Base-by-base conservation (phyloP, 1,284 basidiomycete genomes). In the Ceratobasidium sp. region DNA sequence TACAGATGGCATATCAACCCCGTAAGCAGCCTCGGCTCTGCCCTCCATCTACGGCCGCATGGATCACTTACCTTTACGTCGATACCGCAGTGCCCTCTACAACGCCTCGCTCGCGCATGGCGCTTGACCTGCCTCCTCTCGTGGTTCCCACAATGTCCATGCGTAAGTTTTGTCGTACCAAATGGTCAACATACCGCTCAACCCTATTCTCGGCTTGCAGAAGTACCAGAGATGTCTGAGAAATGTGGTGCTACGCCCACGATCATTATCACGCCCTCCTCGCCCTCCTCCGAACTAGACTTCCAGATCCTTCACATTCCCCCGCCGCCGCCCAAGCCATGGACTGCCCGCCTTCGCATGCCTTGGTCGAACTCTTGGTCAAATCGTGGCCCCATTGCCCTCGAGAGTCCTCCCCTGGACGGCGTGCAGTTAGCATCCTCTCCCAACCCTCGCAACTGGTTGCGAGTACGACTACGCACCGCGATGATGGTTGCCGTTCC, bases 251-350 rank as follows among this genome's bases (percentile, higher is more conserved):
- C 65, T 50, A 69, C 75, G 44, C 75, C 75, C 23, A 77, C 75
- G 66, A 77, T 77, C 41, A 77, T 77, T 48, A 77, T 77, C 33
- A 77, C 75, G 27, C 75, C 75, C 41, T 77, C 75, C 18, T 77
- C 75, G 5, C 75, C 75, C 38, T 77, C 75, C 35, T 77, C 75
- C 20, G 75, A 77, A 27, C 75, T 77, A n/a, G 75, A 77, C 75
- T 77, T 77, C 57, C 65, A 77, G 20, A 68, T 77, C 44, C 65
- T 77, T 33, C 75, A 77, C 46, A 48, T 77, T 16, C 65, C 75
- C 0, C 16, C 65, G 12, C 75, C 65, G 3, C 18, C 64, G 20
- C 54, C 65, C 27, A 77, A 69, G 48, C 65, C 75, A 50, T 77
- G 75, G 75, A 16, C 54, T 10, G 57, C 65, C 7, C 75, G 75